Evolutionary conservation across 768 basidiomycete species (phyloP).

Genomic region (Sporobolomyces pararoseus): DNA sequence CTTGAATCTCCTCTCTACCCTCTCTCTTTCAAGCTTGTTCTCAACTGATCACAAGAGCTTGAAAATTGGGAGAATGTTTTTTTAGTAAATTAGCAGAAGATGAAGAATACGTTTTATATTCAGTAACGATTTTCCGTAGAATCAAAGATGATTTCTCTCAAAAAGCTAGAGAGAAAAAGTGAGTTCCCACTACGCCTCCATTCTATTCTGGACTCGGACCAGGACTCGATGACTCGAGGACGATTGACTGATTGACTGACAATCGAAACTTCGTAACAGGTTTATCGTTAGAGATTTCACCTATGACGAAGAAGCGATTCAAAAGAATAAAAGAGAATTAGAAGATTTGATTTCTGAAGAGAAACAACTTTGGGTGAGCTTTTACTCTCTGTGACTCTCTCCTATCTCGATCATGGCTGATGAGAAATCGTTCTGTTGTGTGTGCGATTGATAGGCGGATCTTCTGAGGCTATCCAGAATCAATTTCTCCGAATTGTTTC

Average conservation of each 20-base stretch:
- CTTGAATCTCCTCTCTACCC: neutral
- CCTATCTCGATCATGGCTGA: neutral
- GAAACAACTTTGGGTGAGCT: conserved; percentile 89
- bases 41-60: too few species aligned
- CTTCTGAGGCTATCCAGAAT: conserved; percentile 82
- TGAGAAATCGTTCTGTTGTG: too few species aligned
- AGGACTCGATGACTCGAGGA: too few species aligned
- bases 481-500: conserved; percentile 95
- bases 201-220: too few species aligned
- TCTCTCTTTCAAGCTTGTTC: neutral
- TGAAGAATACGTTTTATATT: conserved; percentile 80
- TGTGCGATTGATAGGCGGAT: conserved; percentile 64
- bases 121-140: conserved; percentile 81
- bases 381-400: conserved; percentile 5
- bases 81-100: conserved; percentile 71
- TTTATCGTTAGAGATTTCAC: conserved; percentile 93
- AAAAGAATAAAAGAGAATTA: conserved; percentile 75
- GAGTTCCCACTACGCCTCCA: conserved; percentile 42
- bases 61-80: neutral
- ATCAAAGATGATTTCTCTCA: conserved; percentile 88
- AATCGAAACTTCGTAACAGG: conserved; percentile 51
- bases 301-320: conserved; percentile 75
- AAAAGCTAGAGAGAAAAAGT: conserved; percentile 95
- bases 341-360: conserved; percentile 76
- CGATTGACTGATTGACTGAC: too few species aligned